Conservation (phyloP, 1,284 basidiomycete species). For the Fomitopsis schrenkii region DNA sequence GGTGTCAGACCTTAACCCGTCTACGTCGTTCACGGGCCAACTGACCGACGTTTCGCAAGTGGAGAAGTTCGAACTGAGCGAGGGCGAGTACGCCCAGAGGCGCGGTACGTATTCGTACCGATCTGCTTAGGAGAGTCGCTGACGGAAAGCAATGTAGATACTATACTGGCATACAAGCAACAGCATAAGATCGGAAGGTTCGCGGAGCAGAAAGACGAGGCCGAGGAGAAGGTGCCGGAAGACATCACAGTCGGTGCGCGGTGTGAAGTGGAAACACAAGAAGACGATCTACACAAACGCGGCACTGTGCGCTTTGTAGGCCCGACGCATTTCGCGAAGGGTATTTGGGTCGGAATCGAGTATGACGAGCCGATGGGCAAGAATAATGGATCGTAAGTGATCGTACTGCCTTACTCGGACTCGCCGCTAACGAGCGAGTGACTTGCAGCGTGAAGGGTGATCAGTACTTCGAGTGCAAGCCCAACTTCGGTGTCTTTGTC, state of each 20-base stretch:
- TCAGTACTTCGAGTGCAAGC: slow-evolving; percentile 78
- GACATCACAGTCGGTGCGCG: slow-evolving; percentile 66
- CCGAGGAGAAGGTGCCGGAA: slow-evolving; percentile 28
- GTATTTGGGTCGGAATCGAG: slow-evolving; percentile 89
- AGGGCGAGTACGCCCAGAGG: slow-evolving; percentile 79
- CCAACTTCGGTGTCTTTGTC: slow-evolving; percentile 85
- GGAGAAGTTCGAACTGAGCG: slow-evolving; percentile 89
- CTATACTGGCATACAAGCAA: slow-evolving; percentile 89
- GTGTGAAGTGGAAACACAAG: slow-evolving; percentile 76
- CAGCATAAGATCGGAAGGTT: slow-evolving; percentile 89
- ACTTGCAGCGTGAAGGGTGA: slow-evolving; percentile 73
- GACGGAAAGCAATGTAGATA: slow-evolving; percentile 48
- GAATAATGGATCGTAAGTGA: slow-evolving; percentile 88
- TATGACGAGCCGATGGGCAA: slow-evolving; percentile 97
- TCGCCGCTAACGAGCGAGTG: background rate
- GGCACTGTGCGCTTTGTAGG: slow-evolving; percentile 89
- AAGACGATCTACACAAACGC: slow-evolving; percentile 66
- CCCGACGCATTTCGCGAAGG: slow-evolving; percentile 68
- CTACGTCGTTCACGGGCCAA: slow-evolving; percentile 71
- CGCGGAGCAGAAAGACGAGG: slow-evolving; percentile 42
- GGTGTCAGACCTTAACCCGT: slow-evolving; percentile 80
- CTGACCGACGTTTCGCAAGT: slow-evolving; percentile 83
- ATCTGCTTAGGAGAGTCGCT: background rate
- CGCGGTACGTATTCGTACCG: slow-evolving; percentile 47
- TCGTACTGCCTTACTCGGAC: background rate